Base-by-base conservation (phyloP, 768 basidiomycete species). In the Tephrocybe sp. region DNA sequence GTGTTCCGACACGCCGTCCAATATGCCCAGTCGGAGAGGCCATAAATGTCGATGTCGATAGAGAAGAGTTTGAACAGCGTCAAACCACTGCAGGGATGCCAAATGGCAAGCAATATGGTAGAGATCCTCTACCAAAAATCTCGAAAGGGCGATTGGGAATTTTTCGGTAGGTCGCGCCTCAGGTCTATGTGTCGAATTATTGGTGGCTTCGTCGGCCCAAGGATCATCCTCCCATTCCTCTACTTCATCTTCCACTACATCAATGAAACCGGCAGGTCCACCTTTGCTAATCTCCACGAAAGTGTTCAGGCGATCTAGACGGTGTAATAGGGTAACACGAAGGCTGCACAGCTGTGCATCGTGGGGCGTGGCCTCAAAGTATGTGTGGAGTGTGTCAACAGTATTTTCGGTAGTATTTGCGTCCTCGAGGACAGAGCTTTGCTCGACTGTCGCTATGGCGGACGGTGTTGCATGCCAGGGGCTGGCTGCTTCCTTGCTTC, bases 221-320 rank as follows among this genome's bases (percentile, higher is more conserved):
- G 88, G 87, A 63, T 89, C 86, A 57, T 86, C 88, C 57, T 83
- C 81, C 87, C 86, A 89, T 44, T 86, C 87, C 34, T 82, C 81
- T 47, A 75, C 74, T 18, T 74, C 72, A 47, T 76, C 76, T 44
- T 84, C 81, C 9, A 66, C 68, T 9, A 76, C 73, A 11, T 67
- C 69, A 32, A 62, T 60, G 5, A 49, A 61, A 27, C 58, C 52
- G 26, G 61, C 57, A 21, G 76, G 64, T 11, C 71, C 56, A 18
- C 65, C 71, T 53, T 75, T 74, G 60, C 68, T 78, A 56, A 91
- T 75, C 58, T 86, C 78, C 18, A 79, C 71, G 51, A 77, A 92
- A n/a, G 88, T 89, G 53, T 83, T 85, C 39, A 92, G 71, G 39
- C 79, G 72, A 64, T 90, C 87, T 25, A 82, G 69, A 9, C 89